phyloP scores from a whole-genome alignment of 225 moss, liverwort and hornwort genomes.

The Rhytidiadelphus loreus region DNA sequence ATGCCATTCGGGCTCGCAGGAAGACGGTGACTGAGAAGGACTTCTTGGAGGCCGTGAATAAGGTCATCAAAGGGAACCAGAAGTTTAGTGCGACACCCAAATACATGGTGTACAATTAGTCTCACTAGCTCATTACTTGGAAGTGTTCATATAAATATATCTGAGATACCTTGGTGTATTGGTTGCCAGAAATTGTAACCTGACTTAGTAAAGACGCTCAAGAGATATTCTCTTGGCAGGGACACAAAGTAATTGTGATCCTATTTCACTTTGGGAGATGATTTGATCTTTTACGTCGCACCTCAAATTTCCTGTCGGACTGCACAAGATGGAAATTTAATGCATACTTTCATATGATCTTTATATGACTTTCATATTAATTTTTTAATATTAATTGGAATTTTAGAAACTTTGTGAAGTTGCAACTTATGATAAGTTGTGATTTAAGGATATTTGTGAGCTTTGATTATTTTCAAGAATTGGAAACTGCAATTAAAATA shows the following conservation, averaged over 20 bases:
- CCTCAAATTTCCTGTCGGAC: not conserved
- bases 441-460: not conserved
- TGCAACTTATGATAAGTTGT: not conserved
- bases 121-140: not conserved
- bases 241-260: not conserved
- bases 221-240: not conserved
- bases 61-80: conserved; percentile 94
- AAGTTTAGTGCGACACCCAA: conserved; percentile 94
- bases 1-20: conserved; percentile 81
- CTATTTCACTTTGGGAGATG: not conserved
- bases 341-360: not conserved
- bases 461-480: not conserved
- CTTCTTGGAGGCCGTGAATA: conserved; percentile 86
- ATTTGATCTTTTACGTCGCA: not conserved
- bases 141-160: not conserved
- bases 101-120: conserved; percentile 89
- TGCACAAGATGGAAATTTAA: not conserved
- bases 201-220: not conserved
- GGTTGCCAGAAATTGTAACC: not conserved
- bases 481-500: not conserved
- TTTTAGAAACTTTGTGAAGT: not conserved
- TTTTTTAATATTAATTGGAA: not conserved
- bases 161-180: not conserved
- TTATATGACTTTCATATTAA: not conserved
- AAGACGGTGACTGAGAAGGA: conserved; percentile 93